Base-by-base conservation (phyloP, 108 stramenopile genomes). In the Thalassiosira profunda region DNA sequence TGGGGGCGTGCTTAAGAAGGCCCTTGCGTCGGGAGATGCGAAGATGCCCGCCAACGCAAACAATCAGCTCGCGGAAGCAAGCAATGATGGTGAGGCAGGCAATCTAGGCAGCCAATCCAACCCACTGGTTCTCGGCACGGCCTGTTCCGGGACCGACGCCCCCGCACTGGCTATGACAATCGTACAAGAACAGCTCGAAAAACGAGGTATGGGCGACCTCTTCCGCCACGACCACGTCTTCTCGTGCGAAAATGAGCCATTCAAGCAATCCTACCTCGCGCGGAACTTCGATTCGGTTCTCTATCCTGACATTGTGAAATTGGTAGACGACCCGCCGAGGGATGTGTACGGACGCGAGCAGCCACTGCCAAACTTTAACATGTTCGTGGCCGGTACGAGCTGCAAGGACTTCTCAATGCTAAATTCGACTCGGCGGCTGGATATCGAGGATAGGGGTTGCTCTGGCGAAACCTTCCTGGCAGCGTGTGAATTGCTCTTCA, bases 371-470 rank as follows among this genome's bases (percentile, higher is more conserved):
- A 21, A 60, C 0, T 71, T 55, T 29, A 86, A 92, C 60, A 35
- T 89, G 0, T 92, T 92, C 67, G 91, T 92, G 34, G 91, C 91
- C 2, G 91, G 91, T 4, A 92, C 91, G 0, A 84, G 83, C 8
- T 92, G 91, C 63, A 92, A 92, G 76, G 80, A 92, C 52, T 92
- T 92, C 60, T 70, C 67, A 18, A 84, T 84, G 85, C 46, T 92
- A 51, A 58, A 81, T 38, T 80, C 84, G 12, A 81, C 47, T 2
- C 72, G 78, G 26, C 60, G 85, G 5, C 51, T 79, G 31, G 91
- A 92, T 53, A 92, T 92, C 68, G 88, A 92, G 67, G 91, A 89
- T 30, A 81, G 82, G 61, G 91, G 91, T 17, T 78, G 76, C 23
- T 72, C 68, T 33, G 91, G 91, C 23, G 88, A 92, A 60, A 92